phyloP scores from a whole-genome alignment of 768 basidiomycete genomes.

The Asterophora parasitica region DNA sequence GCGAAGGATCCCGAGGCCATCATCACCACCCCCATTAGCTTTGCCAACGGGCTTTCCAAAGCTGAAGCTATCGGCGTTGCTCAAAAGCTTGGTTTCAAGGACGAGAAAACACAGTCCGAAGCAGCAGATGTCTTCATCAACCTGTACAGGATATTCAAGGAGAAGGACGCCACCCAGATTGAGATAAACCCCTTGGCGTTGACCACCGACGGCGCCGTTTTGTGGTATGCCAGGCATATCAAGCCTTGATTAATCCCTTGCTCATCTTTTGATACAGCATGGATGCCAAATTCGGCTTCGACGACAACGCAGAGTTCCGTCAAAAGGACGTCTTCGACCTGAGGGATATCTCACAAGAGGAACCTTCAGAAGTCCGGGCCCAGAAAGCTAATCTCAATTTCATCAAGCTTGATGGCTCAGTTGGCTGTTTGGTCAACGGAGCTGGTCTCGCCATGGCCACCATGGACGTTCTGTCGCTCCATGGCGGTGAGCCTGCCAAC shows the following conservation, averaged over 20 bases:
- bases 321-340: slow-evolving; percentile 86
- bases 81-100: slow-evolving; percentile 86
- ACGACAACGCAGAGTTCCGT: slow-evolving; percentile 98
- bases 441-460: slow-evolving; percentile 99
- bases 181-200: slow-evolving; percentile 99
- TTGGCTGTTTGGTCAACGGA: slow-evolving; percentile 97
- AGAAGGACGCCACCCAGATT: slow-evolving; percentile 98
- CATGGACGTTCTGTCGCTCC: slow-evolving; percentile 97
- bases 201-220: slow-evolving; percentile 84
- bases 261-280: slow-evolving; percentile 53
- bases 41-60: slow-evolving; percentile 73
- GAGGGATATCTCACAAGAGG: slow-evolving; percentile 92
- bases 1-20: slow-evolving; percentile 92
- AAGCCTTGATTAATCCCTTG: slow-evolving; percentile 8
- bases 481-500: slow-evolving; percentile 96
- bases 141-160: slow-evolving; percentile 95
- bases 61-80: slow-evolving; percentile 72
- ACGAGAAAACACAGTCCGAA: slow-evolving; percentile 63
- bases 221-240: slow-evolving; percentile 57
- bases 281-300: slow-evolving; percentile 99
- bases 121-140: slow-evolving; percentile 93
- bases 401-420: slow-evolving; percentile 96
- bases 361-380: slow-evolving; percentile 95
- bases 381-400: slow-evolving; percentile 96
- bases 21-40: slow-evolving; percentile 90